A percentile compares a stretch with the other conserved stretches of the same genome.
phyloP scores from a whole-genome alignment of 2,329 filamentous ascomycete genomes.

The Proliferodiscus dingleyae region DNA sequence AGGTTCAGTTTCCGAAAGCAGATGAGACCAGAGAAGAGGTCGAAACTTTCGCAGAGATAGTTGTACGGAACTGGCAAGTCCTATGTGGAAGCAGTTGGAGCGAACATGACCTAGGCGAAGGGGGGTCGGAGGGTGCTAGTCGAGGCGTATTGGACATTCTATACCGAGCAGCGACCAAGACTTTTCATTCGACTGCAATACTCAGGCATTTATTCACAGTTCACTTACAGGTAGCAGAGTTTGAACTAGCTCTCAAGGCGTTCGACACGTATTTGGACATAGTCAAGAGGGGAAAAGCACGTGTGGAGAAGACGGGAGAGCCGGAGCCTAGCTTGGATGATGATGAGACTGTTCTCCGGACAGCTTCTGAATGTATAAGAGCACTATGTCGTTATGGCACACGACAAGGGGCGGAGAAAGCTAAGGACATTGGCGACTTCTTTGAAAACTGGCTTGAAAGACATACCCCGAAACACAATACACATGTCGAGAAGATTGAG shows the following conservation, averaged over 20 bases:
- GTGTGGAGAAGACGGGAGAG: conserved; percentile 73
- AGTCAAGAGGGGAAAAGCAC: conserved; percentile 76
- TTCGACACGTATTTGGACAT: conserved; percentile 91
- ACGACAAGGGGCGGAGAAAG: conserved; percentile 70
- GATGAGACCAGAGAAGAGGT: conserved; percentile 73
- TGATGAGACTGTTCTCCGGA: conserved; percentile 70
- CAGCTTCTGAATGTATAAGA: conserved; percentile 73
- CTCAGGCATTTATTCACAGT: conserved; percentile 82
- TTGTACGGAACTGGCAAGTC: conserved; percentile 80
- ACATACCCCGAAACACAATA: conserved; percentile 32
- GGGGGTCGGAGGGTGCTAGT: conserved; percentile 70
- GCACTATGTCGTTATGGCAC: conserved; percentile 80
- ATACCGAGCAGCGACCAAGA: conserved; percentile 86
- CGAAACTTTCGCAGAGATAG: conserved; percentile 73
- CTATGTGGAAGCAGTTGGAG: conserved; percentile 76
- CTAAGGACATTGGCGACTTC: conserved; percentile 62
- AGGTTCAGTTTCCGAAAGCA: conserved; percentile 80
- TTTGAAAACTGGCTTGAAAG: conserved; percentile 73
- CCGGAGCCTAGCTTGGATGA: conserved; percentile 69
- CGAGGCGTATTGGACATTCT: conserved; percentile 79
- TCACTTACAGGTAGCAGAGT: conserved; percentile 83
- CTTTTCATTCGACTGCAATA: conserved; percentile 89
- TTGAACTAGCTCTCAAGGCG: conserved; percentile 84
- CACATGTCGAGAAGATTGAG: conserved; percentile 11
- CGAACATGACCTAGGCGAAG: conserved; percentile 74